Percentiles rank a stretch among this genome's conserved stretches.
Conservation (phyloP, 202 grass and related monocot genomes). For the Zizania palustris region DNA sequence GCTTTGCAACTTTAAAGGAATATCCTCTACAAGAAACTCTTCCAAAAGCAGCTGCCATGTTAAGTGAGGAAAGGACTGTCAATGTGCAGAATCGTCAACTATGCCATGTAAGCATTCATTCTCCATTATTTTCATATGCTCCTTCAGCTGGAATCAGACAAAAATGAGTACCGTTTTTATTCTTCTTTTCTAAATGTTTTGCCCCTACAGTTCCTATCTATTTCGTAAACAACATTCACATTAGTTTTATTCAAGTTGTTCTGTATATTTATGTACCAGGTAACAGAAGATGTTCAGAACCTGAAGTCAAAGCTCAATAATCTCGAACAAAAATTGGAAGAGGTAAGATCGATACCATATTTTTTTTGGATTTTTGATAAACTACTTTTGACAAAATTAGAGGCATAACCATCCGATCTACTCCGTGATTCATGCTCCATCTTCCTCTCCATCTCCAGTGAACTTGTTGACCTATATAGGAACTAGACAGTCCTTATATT, state of each 20-base stretch:
- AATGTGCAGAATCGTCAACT: constrained; percentile 62
- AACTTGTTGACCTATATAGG: too few species aligned
- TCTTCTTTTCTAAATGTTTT: background rate
- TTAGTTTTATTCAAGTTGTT: constrained; percentile 30
- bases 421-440: too few species aligned
- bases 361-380: background rate
- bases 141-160: constrained; percentile 26
- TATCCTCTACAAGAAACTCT: constrained; percentile 44
- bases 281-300: constrained; percentile 88
- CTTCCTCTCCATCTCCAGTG: too few species aligned
- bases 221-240: background rate
- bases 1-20: constrained; percentile 36
- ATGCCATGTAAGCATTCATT: constrained; percentile 77
- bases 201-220: background rate
- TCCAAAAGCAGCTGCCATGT: constrained; percentile 41
- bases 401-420: too few species aligned
- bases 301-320: constrained; percentile 76
- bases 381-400: too few species aligned
- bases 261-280: constrained; percentile 54
- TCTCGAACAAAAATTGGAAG: constrained; percentile 90
- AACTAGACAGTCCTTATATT: too few species aligned
- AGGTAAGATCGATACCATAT: constrained; percentile 57
- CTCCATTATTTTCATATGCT: background rate
- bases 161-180: background rate
- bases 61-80: constrained; percentile 52